These are phyloP conservation scores for Neophaeococcomyces aloes DNA, from an alignment of 2,329 filamentous ascomycete species.

Conservation along the genomic window DNA sequence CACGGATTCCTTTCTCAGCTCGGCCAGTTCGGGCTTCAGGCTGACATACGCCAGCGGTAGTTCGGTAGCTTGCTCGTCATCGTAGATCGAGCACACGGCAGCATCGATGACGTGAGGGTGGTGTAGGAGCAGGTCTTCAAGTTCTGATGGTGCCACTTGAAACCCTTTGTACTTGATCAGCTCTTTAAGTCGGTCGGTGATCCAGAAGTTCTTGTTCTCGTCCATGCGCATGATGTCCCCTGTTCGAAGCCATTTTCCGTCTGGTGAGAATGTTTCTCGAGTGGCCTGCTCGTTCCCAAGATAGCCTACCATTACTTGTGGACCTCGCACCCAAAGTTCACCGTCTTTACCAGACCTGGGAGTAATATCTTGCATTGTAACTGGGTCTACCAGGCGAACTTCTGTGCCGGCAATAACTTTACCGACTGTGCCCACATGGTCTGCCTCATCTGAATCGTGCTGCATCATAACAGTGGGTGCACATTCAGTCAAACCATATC, in stretches of 20 bases:
- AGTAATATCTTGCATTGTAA: conserved; percentile 10
- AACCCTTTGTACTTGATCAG: conserved; percentile 46
- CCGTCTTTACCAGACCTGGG: conserved; percentile 11
- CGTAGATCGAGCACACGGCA: conserved; percentile 33
- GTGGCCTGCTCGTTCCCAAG: conserved; percentile 49
- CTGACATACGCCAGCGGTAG: conserved; percentile 35
- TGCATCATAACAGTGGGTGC: conserved; percentile 36
- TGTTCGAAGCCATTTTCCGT: conserved; percentile 51
- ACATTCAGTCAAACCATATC: conserved; percentile 77
- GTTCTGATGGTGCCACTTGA: conserved; percentile 39
- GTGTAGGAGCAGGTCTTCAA: conserved; percentile 36
- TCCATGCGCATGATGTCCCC: conserved; percentile 46
- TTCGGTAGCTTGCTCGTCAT: conserved; percentile 24
- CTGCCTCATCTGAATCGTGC: conserved; percentile 33
- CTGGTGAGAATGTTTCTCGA: conserved; percentile 37
- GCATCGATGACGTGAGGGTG: conserved; percentile 37
- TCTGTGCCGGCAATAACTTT: conserved; percentile 4
- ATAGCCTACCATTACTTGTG: conserved; percentile 50
- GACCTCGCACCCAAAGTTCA: conserved; percentile 45
- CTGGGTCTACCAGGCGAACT: conserved; percentile 8
- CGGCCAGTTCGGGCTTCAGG: conserved; percentile 13
- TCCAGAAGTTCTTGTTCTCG: conserved; percentile 27
- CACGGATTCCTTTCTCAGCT: conserved; percentile 23
- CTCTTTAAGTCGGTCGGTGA: conserved; percentile 63
- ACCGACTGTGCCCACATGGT: conserved; percentile 35